Percentiles rank a stretch among this genome's conserved stretches.
phyloP scores from a whole-genome alignment of 768 basidiomycete species.

The Phanerodontia chrysosporium region DNA sequence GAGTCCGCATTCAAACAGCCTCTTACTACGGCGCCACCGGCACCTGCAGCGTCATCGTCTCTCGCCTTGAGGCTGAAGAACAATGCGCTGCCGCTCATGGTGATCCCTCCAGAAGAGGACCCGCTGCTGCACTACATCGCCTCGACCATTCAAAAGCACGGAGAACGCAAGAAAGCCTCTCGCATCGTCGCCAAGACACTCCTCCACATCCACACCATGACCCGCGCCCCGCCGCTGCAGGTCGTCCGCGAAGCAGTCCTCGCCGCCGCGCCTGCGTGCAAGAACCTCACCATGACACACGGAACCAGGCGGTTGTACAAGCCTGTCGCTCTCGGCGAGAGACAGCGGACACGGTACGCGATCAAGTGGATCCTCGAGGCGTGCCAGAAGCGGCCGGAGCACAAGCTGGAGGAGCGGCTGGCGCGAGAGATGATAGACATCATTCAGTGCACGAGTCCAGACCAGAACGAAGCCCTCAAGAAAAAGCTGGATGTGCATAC shows the following conservation, averaged over 20 bases:
- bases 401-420: slow-evolving; percentile 61
- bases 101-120: slow-evolving; percentile 68
- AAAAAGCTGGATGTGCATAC: slow-evolving; percentile 63
- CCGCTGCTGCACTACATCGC: slow-evolving; percentile 70
- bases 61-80: background rate
- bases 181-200: slow-evolving; percentile 57
- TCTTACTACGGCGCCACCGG: background rate
- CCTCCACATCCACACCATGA: slow-evolving; percentile 68
- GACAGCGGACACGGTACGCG: slow-evolving; percentile 69
- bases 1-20: background rate
- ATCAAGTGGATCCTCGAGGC: slow-evolving; percentile 70
- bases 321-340: slow-evolving; percentile 74
- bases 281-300: slow-evolving; percentile 33
- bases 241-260: slow-evolving; percentile 70
- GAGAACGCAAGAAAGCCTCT: slow-evolving; percentile 59
- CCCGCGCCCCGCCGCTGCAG: slow-evolving; percentile 73
- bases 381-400: slow-evolving; percentile 51
- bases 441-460: slow-evolving; percentile 36
- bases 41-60: background rate
- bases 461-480: slow-evolving; percentile 52
- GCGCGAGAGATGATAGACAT: slow-evolving; percentile 76
- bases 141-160: slow-evolving; percentile 56
- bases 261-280: slow-evolving; percentile 75
- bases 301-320: slow-evolving; percentile 62
- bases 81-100: background rate